These are phyloP conservation scores for Boletus bicolor DNA, from an alignment of 768 basidiomycete species.

Conservation along the genomic window DNA sequence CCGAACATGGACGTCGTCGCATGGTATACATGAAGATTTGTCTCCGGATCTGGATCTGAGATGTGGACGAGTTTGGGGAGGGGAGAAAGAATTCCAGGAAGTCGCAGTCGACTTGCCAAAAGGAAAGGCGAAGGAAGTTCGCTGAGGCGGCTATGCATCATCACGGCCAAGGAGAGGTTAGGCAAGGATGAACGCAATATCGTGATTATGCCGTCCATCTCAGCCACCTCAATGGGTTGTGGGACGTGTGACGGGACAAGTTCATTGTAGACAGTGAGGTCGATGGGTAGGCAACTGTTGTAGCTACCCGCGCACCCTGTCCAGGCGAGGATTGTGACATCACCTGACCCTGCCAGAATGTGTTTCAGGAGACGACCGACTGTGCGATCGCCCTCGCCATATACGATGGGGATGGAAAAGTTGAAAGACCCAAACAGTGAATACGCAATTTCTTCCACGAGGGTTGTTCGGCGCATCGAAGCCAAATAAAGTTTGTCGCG, in stretches of 20 bases:
- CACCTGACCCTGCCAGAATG: not conserved
- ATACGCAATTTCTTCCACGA: conserved; percentile 6
- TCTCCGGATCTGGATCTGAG: too few relatives aligned
- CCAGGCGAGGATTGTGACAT: conserved; percentile 8
- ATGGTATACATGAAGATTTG: not conserved
- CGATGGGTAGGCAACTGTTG: conserved; percentile 1
- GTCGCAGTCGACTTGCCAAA: not conserved
- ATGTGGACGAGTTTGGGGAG: not conserved
- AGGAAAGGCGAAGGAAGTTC: not conserved
- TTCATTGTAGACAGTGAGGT: not conserved
- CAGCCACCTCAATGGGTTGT: not conserved
- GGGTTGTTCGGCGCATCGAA: not conserved
- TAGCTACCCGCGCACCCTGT: not conserved
- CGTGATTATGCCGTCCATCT: not conserved
- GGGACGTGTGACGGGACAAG: not conserved
- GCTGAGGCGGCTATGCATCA: not conserved
- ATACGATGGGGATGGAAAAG: not conserved
- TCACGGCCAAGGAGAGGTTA: not conserved
- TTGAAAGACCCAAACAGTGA: conserved; percentile 8
- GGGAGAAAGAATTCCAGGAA: conserved; percentile 6
- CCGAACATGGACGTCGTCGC: not conserved
- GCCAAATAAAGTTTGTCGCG: too few relatives aligned
- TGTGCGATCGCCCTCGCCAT: conserved; percentile 6
- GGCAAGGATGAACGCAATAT: not conserved
- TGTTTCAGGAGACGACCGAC: not conserved